Conservation (phyloP, 495 filamentous ascomycete species). For the Aspergillus mulundensis region DNA sequence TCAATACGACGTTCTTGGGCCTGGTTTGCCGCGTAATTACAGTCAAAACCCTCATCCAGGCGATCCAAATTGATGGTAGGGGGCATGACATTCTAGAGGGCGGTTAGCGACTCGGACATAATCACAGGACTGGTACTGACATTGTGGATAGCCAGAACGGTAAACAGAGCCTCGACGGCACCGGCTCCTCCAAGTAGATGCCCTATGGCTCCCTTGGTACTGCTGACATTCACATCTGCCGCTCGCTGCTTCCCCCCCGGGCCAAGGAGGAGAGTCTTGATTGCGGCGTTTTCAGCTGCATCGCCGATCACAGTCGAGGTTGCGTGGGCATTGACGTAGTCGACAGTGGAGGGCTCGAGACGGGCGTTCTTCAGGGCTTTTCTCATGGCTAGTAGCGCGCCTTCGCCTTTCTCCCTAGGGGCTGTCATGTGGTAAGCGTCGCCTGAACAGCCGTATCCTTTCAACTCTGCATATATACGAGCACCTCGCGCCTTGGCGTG, state of each 20-base stretch:
- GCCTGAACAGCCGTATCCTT: slow-evolving; percentile 80
- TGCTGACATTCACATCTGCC: slow-evolving; percentile 73
- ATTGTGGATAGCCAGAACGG: slow-evolving; percentile 70
- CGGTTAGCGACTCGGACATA: slow-evolving; percentile 2
- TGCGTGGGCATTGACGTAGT: slow-evolving; percentile 95
- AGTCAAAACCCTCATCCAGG: slow-evolving; percentile 66
- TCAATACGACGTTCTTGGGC: slow-evolving; percentile 67
- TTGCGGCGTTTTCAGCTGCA: slow-evolving; percentile 80
- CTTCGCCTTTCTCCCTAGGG: slow-evolving; percentile 73
- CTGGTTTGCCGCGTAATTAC: slow-evolving; percentile 76
- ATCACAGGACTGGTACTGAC: slow-evolving; percentile 38
- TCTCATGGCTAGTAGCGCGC: slow-evolving; percentile 81
- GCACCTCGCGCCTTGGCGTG: slow-evolving; percentile 79
- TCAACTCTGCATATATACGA: slow-evolving; percentile 81
- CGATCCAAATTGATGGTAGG: slow-evolving; percentile 81
- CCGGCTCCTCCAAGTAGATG: slow-evolving; percentile 91
- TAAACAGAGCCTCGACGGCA: slow-evolving; percentile 82
- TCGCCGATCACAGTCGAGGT: slow-evolving; percentile 85
- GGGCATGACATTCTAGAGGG: slow-evolving; percentile 65
- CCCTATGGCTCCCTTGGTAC: slow-evolving; percentile 89
- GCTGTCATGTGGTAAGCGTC: slow-evolving; percentile 94
- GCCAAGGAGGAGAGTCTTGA: slow-evolving; percentile 72
- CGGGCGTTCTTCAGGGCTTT: slow-evolving; percentile 71
- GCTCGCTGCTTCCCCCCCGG: slow-evolving; percentile 59
- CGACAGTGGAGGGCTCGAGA: slow-evolving; percentile 63